Percentiles rank a stretch among this genome's conserved stretches.
These are phyloP conservation scores for Pyropia yezoensis DNA, from an alignment of 23 red algal species.

Conservation along the genomic window DNA sequence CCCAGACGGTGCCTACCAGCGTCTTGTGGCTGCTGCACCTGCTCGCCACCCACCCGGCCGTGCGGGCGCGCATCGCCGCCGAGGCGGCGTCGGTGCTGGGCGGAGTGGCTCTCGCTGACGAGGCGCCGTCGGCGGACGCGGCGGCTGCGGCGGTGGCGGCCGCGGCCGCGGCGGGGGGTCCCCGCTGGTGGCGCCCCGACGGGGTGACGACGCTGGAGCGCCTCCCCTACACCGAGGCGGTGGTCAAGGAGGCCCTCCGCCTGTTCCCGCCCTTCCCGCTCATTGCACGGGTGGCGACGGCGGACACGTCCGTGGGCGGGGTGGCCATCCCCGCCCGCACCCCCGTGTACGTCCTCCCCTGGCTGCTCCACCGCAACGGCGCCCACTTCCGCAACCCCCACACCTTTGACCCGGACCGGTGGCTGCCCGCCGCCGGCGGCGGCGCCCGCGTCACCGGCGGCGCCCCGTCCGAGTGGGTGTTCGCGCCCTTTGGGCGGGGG, in stretches of 20 bases:
- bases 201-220: constrained; percentile 21
- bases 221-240: constrained; percentile 51
- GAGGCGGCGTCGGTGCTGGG: constrained; percentile 36
- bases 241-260: constrained; percentile 72
- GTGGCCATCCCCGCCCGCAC: constrained; percentile 40
- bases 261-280: constrained; percentile 93
- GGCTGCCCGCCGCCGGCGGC: not conserved
- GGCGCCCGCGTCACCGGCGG: constrained; percentile 12
- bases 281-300: constrained; percentile 57
- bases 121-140: not conserved
- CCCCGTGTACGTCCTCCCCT: constrained; percentile 83
- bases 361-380: constrained; percentile 85
- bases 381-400: constrained; percentile 62
- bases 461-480: constrained; percentile 69
- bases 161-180: not conserved
- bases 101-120: constrained; percentile 2
- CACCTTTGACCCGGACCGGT: constrained; percentile 74
- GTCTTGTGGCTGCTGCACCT: constrained; percentile 78
- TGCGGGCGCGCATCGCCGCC: constrained; percentile 16
- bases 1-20: constrained; percentile 84
- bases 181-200: not conserved
- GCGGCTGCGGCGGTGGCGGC: not conserved
- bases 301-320: constrained; percentile 44
- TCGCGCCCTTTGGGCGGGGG: constrained; percentile 84
- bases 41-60: constrained; percentile 34